Base-by-base conservation (phyloP, 169 alveolate genomes). In the Plasmodium reichenowi region DNA sequence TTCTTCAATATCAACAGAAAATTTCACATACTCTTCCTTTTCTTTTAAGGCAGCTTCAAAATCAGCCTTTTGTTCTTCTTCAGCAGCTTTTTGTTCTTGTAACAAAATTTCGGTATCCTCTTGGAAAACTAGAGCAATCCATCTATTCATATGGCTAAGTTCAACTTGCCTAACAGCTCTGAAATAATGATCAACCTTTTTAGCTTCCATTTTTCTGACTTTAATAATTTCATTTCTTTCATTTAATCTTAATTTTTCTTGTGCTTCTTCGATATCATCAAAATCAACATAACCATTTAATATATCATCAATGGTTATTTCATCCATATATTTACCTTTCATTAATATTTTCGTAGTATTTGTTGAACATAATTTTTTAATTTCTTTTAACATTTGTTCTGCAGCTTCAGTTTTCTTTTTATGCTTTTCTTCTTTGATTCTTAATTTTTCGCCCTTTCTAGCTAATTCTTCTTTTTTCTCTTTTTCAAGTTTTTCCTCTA, bases 251-350 rank as follows among this genome's bases (percentile, higher is more conserved):
- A 92, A 93, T 66, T 91, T 93, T 73, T 94, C 97, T 67, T 95
- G 98, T 26, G 96, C 96, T 83, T 91, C 95, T 66, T 96, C 98
- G 5, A 95, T 93, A 86, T 96, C 98, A 72, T 96, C 98, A 88
- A 92, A 95, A 75, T 94, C 95, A 29, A 96, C 96, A 50, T 91
- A 88, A 17, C 98, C 98, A 70, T 95, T 96, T 62, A 95, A 87
- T 20, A 96, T 95, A 78, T 96, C 98, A 2, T 94, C 96, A 59
- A 95, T 94, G 64, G 94, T 96, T 47, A 95, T 94, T 71, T 96
- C 98, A 56, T 94, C 98, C 22, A 96, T 78, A 29, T 89, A 92
- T 72, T 96, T 96, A 45, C 98, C 98, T 93, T 96, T 95, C 60
- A 96, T 88, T 54, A 90, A 68, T 50, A 95, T 91, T 87, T 94